Percentiles rank a stretch among this genome's conserved stretches.
Evolutionary conservation across 208 protist species (phyloP).

Genomic region (Crithidia sp.): DNA sequence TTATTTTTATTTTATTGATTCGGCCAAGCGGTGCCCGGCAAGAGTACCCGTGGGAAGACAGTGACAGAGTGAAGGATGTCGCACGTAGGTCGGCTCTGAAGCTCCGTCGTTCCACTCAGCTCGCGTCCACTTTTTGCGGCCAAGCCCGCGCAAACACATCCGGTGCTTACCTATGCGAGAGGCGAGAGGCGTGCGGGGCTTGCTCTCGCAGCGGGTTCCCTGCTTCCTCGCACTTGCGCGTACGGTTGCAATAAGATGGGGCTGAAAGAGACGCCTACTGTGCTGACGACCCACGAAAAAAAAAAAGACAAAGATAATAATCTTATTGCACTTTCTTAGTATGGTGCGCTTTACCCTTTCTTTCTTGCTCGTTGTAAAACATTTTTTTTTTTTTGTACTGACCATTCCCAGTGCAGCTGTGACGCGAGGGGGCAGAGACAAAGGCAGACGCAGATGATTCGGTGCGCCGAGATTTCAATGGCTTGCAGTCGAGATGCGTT

Average conservation of each 20-base stretch:
- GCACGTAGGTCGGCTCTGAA: no score
- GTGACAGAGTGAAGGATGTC: no score
- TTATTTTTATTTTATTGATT: slow-evolving; percentile 1
- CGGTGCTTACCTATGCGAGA: background rate
- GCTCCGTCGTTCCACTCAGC: no score
- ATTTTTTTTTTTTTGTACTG: slow-evolving; percentile 5
- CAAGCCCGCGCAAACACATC: background rate
- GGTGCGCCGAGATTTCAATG: no score
- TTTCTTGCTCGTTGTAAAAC: slow-evolving; percentile 4
- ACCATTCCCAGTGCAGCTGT: slow-evolving; percentile 3
- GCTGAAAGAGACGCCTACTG: background rate
- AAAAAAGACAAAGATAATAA: background rate
- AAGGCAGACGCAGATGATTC: no score
- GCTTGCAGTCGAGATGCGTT: no score
- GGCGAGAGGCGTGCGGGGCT: background rate
- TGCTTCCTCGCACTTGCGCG: background rate
- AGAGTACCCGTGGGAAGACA: background rate
- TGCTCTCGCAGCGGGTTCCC: background rate
- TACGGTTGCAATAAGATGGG: background rate
- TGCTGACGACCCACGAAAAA: slow-evolving; percentile 1
- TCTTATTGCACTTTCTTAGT: background rate
- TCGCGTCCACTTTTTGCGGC: background rate
- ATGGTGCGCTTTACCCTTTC: background rate
- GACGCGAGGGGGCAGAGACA: background rate
- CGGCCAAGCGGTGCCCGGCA: background rate